Conservation (phyloP, 129 eudicot genomes). For the Erigeron canadensis region DNA sequence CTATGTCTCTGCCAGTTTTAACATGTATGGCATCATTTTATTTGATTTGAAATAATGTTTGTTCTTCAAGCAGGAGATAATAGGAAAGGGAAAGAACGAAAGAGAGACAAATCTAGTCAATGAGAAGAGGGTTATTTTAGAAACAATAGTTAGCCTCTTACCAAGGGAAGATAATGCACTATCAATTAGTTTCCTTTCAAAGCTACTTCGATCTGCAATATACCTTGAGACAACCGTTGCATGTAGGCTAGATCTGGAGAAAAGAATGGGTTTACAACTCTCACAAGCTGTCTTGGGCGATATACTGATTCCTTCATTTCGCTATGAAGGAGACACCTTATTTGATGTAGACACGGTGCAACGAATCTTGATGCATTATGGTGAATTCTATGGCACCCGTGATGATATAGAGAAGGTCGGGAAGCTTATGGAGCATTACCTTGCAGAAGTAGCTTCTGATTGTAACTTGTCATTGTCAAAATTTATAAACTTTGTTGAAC, state of each 20-base stretch:
- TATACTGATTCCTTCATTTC: conserved; percentile 73
- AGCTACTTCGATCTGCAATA: conserved; percentile 79
- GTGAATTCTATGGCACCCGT: conserved; percentile 40
- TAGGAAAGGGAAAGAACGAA: conserved; percentile 67
- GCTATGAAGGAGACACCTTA: conserved; percentile 63
- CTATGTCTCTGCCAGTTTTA: neutral
- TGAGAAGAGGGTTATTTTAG: conserved; percentile 76
- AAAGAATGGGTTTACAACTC: conserved; percentile 69
- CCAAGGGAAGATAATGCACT: conserved; percentile 73
- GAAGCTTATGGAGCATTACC: conserved; percentile 81
- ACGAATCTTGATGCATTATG: conserved; percentile 56
- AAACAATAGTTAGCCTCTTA: conserved; percentile 84
- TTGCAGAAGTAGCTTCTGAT: conserved; percentile 87
- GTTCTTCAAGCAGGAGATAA: conserved; percentile 52
- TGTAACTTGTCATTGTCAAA: conserved; percentile 52
- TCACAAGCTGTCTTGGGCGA: conserved; percentile 80
- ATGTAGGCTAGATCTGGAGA: conserved; percentile 87
- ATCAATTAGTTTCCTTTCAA: conserved; percentile 77
- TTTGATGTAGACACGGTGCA: conserved; percentile 89
- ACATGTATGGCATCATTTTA: neutral
- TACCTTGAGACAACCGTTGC: conserved; percentile 79
- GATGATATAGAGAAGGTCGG: conserved; percentile 59
- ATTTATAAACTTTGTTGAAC: conserved; percentile 62
- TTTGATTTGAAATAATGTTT: neutral
- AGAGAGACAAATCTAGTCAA: conserved; percentile 63